Percentiles rank a stretch among this genome's conserved stretches.
Conservation (phyloP, 805 yeast genomes). For the Zygosaccharomyces gambellarensis region DNA sequence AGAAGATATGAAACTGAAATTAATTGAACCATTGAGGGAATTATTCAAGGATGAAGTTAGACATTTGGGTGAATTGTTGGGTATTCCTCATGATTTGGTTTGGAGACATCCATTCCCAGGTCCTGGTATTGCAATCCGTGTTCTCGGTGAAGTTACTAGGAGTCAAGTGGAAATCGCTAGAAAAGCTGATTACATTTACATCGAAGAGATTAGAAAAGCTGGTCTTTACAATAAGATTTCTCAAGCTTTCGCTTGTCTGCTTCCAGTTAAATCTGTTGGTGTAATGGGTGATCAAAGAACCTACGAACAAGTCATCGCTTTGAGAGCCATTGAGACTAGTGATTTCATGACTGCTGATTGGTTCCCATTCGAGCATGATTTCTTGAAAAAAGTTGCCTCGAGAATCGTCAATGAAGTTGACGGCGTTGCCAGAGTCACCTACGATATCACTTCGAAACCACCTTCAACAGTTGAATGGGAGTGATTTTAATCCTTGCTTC, state of each 20-base stretch:
- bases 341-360: conserved; percentile 99
- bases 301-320: conserved; percentile 97
- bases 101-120: conserved; percentile 99
- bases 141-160: conserved; percentile 92
- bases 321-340: conserved; percentile 94
- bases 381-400: conserved; percentile 88
- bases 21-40: conserved; percentile 98
- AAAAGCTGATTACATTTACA: conserved; percentile 93
- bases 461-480: conserved; percentile 99
- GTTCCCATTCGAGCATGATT: conserved; percentile 87
- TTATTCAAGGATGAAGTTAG: conserved; percentile 98
- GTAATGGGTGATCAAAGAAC: conserved; percentile 99
- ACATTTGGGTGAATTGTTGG: conserved; percentile 87
- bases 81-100: conserved; percentile 93
- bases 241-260: conserved; percentile 94
- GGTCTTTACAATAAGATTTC: conserved; percentile 90
- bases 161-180: conserved; percentile 94
- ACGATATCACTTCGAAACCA: conserved; percentile 97
- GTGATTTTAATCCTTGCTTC: conserved; percentile 36
- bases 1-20: conserved; percentile 96
- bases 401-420: conserved; percentile 98
- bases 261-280: conserved; percentile 98
- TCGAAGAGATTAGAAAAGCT: conserved; percentile 89
- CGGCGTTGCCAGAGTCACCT: conserved; percentile 98
- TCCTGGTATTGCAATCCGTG: conserved; percentile 99